A percentile compares a stretch with the other conserved stretches of the same genome.
Evolutionary conservation across 306 rosid genomes (phyloP).

Genomic region (Vicia sativa): DNA sequence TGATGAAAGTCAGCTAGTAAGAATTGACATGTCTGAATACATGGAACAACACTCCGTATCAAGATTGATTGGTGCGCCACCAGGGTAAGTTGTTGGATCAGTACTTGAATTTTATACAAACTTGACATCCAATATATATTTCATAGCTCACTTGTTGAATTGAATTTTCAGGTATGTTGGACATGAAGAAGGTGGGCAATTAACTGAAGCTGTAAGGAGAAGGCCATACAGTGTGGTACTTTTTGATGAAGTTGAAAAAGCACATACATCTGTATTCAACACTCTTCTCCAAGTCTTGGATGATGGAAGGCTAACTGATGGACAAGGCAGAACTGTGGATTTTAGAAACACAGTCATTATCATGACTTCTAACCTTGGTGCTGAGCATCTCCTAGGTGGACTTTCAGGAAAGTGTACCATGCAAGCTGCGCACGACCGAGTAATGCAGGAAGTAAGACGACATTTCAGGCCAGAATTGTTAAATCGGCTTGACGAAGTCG

Average conservation of each 20-base stretch:
- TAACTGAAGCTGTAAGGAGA: slow-evolving; percentile 91
- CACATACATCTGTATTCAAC: slow-evolving; percentile 79
- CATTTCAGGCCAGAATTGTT: slow-evolving; percentile 88
- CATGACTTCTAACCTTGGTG: slow-evolving; percentile 95
- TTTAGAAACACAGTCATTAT: slow-evolving; percentile 84
- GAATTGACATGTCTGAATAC: slow-evolving; percentile 94
- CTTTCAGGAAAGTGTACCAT: slow-evolving; percentile 70
- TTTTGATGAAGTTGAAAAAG: slow-evolving; percentile 94
- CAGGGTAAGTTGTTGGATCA: slow-evolving; percentile 64
- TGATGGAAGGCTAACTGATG: slow-evolving; percentile 91
- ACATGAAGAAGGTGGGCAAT: slow-evolving; percentile 93
- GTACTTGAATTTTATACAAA: neutral
- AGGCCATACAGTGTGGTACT: slow-evolving; percentile 86
- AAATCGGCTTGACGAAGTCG: slow-evolving; percentile 77
- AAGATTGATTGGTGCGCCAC: slow-evolving; percentile 92
- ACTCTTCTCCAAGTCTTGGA: slow-evolving; percentile 85
- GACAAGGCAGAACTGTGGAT: slow-evolving; percentile 90
- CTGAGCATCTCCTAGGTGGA: slow-evolving; percentile 79
- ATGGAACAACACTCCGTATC: slow-evolving; percentile 94
- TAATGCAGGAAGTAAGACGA: slow-evolving; percentile 76
- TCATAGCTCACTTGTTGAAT: neutral
- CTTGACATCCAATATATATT: neutral
- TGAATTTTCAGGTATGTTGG: slow-evolving; percentile 68
- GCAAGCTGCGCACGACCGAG: slow-evolving; percentile 77
- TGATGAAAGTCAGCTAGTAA: slow-evolving; percentile 70